A percentile compares a stretch with the other conserved stretches of the same genome.
Evolutionary conservation across 2,329 filamentous ascomycete genomes (phyloP).

Genomic region (Cadophora sp.): DNA sequence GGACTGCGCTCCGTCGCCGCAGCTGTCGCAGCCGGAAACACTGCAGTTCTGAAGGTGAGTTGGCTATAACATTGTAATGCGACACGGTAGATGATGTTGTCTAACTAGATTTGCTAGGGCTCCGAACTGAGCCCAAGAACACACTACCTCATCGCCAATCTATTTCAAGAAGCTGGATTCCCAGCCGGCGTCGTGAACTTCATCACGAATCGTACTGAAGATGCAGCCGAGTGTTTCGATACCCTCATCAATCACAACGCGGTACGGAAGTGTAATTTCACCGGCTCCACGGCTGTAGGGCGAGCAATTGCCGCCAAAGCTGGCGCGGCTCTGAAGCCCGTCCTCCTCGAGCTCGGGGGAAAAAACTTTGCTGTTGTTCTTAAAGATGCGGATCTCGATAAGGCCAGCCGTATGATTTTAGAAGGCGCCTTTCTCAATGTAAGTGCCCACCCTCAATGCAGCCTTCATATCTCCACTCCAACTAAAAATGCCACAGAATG

Average conservation of each 20-base stretch:
- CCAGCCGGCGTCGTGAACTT: slow-evolving; percentile 51
- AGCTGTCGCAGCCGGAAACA: slow-evolving; percentile 38
- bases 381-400: slow-evolving; percentile 52
- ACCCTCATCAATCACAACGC: slow-evolving; percentile 46
- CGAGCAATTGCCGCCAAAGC: slow-evolving; percentile 48
- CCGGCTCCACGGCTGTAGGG: slow-evolving; percentile 51
- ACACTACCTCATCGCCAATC: slow-evolving; percentile 44
- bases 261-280: slow-evolving; percentile 53
- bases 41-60: slow-evolving; percentile 43
- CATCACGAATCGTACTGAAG: slow-evolving; percentile 43
- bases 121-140: slow-evolving; percentile 44
- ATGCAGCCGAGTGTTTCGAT: slow-evolving; percentile 46
- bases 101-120: too few species aligned
- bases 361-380: slow-evolving; percentile 53
- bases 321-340: slow-evolving; percentile 51
- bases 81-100: too few species aligned
- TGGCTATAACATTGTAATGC: too few species aligned
- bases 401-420: slow-evolving; percentile 31
- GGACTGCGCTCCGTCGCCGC: slow-evolving; percentile 33
- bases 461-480: too few species aligned
- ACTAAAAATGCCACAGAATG: too few species aligned
- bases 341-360: slow-evolving; percentile 56
- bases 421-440: slow-evolving; percentile 43
- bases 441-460: too few species aligned
- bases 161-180: slow-evolving; percentile 51